Evolutionary conservation across 1,284 basidiomycete genomes (phyloP), one percentile per base, ranked within the genome.

Genomic region (Boletus holoroseus): DNA sequence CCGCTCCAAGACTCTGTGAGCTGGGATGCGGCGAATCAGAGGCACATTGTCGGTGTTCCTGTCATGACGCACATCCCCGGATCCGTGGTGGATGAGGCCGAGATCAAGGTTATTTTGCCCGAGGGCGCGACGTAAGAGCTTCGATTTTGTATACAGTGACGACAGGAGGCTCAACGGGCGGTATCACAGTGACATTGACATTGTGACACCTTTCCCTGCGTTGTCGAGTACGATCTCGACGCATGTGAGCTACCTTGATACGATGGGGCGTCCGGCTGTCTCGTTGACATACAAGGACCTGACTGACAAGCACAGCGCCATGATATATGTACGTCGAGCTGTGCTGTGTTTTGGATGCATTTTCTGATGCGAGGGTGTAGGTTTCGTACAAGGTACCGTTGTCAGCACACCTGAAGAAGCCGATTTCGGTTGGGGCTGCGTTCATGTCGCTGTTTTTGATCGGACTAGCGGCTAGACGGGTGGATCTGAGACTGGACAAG

Each of bases 241-340:
- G 11, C 86, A 91, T 63, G 81, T 82, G 57, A 91, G 91, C 7
- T 99, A 96, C 70, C 82, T 99, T 35, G 95, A 99, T 69, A 93
- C 94, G n/a, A 79, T 78, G 20, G 95, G 96, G 18, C 84, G 95
- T 35, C 91, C 91, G 3, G 76, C 79, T 3, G 72, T 98, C 46
- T 80, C 79, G 2, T 75, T 98, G 54, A 71, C 76, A 46, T 94
- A 93, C 71, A 71, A 78, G 38, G 71, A 85, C 51, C 75, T 93
- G 52, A 94, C 91, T 0, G 82, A 90, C 62, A 83, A 78, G 59
- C 93, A 97, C 67, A 79, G 79, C 9, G 81, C 82, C 48, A 73
- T 78, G 46, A 81, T 93, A 59, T 87, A 83, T 66, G 87, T 90
- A 58, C 59, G 87, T 75, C 18, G 41, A 34, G 24, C 20, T 30